These are phyloP conservation scores for Spathaspora sp. DNA, from an alignment of 1,139 yeast genomes.

Conservation along the genomic window DNA sequence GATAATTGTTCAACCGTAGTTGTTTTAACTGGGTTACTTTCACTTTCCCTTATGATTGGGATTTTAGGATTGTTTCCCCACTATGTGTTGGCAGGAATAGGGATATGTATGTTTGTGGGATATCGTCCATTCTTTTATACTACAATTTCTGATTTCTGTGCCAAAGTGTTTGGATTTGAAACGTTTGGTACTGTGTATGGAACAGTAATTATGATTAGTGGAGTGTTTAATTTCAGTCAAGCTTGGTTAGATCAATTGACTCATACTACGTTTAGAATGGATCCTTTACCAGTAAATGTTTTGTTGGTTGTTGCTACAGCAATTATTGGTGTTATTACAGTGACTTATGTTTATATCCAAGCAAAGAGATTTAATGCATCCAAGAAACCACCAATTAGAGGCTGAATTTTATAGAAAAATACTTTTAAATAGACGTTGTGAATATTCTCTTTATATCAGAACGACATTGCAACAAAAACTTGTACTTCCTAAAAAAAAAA, in stretches of 20 bases:
- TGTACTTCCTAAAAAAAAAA: not conserved
- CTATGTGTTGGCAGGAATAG: conserved; percentile 30
- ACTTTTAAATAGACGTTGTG: not conserved
- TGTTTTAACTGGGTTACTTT: conserved; percentile 31
- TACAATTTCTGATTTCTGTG: conserved; percentile 44
- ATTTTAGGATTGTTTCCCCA: conserved; percentile 36
- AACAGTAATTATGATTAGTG: conserved; percentile 41
- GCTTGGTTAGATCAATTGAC: conserved; percentile 39
- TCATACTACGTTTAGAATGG: conserved; percentile 40
- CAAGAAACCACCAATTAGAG: conserved; percentile 3
- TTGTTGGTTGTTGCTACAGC: conserved; percentile 28
- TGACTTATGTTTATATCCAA: conserved; percentile 31
- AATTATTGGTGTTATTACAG: conserved; percentile 30
- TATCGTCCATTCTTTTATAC: conserved; percentile 49
- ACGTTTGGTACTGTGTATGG: conserved; percentile 51
- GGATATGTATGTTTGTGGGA: conserved; percentile 39
- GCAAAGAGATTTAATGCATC: conserved; percentile 23
- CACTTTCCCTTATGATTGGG: conserved; percentile 35
- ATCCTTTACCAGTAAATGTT: conserved; percentile 42
- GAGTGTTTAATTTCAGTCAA: conserved; percentile 39
- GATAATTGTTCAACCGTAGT: conserved; percentile 37
- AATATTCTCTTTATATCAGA: too few species aligned
- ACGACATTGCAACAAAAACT: not conserved
- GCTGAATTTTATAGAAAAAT: not conserved
- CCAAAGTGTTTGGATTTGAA: conserved; percentile 49